Conservation (phyloP, 108 stramenopile genomes). For the Cyclostephanos tholiformis region DNA sequence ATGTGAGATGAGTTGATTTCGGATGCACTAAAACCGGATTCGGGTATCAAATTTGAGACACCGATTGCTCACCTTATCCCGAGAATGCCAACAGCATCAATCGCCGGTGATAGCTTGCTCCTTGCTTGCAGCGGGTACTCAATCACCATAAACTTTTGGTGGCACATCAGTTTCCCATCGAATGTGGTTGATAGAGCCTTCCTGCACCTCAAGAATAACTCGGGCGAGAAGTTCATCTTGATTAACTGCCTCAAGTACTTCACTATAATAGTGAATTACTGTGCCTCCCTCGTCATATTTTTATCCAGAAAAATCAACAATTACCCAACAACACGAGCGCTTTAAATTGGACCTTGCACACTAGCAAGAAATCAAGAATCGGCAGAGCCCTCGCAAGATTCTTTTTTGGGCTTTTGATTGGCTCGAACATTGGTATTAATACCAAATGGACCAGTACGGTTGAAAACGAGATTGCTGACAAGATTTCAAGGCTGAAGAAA, state of each 20-base stretch:
- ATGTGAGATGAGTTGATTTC: constrained; percentile 14
- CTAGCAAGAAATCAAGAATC: neutral
- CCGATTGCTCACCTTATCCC: neutral
- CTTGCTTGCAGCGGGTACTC: neutral
- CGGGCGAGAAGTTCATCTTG: neutral
- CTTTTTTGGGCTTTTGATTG: constrained; percentile 12
- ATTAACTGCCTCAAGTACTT: constrained; percentile 20
- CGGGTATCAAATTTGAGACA: neutral
- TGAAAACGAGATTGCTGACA: constrained; percentile 28
- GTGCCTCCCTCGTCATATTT: constrained; percentile 1
- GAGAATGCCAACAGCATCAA: neutral
- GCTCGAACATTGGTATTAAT: constrained; percentile 18
- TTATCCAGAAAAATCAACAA: neutral
- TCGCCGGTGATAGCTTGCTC: neutral
- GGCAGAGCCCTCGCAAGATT: constrained; percentile 20
- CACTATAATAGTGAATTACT: constrained; percentile 17
- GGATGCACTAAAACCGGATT: neutral
- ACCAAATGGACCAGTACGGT: neutral
- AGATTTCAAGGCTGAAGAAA: constrained; percentile 27
- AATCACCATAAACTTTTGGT: neutral
- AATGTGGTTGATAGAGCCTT: neutral
- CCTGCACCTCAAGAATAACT: neutral
- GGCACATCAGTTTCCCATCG: constrained; percentile 12
- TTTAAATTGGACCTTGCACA: constrained; percentile 11
- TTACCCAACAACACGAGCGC: constrained; percentile 17